A percentile compares a stretch with the other conserved stretches of the same genome.
phyloP scores from a whole-genome alignment of 306 rosid species.

The Elaeagnus macrophylla region DNA sequence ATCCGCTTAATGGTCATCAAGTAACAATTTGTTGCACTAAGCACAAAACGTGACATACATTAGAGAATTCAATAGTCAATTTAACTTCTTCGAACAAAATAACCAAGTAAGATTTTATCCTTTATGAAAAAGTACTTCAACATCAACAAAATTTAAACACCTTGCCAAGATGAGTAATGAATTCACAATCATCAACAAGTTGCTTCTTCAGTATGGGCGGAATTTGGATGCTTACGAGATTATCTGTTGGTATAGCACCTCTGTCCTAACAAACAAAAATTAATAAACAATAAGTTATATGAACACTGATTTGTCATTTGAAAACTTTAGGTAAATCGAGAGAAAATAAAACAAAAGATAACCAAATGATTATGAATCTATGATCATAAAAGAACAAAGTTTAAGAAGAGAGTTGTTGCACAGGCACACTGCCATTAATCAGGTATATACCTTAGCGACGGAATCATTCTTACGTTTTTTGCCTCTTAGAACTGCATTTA shows the following conservation, averaged over 20 bases:
- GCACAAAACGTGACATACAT: background rate
- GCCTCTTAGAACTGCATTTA: too few species aligned
- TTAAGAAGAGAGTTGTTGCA: too few species aligned
- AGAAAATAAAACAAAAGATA: too few species aligned
- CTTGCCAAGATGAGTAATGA: conserved; percentile 74
- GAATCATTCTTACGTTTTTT: too few species aligned
- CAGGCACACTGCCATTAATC: too few species aligned
- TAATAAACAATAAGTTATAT: too few species aligned
- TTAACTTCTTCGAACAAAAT: background rate
- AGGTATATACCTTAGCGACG: too few species aligned
- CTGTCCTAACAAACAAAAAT: too few species aligned
- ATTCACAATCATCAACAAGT: conserved; percentile 77
- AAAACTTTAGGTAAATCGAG: too few species aligned
- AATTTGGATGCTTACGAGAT: conserved; percentile 55
- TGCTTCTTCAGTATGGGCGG: conserved; percentile 65
- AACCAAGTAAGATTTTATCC: conserved; percentile 13
- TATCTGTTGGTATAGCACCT: conserved; percentile 26
- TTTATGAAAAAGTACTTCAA: background rate
- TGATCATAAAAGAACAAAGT: too few species aligned
- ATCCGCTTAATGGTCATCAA: background rate
- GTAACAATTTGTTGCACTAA: background rate
- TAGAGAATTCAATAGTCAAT: background rate
- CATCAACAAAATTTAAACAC: conserved; percentile 29
- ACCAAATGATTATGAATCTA: too few species aligned
- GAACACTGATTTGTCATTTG: too few species aligned